Base-by-base conservation (phyloP, 768 basidiomycete species). In the Pilatotrama ljubarskyi region DNA sequence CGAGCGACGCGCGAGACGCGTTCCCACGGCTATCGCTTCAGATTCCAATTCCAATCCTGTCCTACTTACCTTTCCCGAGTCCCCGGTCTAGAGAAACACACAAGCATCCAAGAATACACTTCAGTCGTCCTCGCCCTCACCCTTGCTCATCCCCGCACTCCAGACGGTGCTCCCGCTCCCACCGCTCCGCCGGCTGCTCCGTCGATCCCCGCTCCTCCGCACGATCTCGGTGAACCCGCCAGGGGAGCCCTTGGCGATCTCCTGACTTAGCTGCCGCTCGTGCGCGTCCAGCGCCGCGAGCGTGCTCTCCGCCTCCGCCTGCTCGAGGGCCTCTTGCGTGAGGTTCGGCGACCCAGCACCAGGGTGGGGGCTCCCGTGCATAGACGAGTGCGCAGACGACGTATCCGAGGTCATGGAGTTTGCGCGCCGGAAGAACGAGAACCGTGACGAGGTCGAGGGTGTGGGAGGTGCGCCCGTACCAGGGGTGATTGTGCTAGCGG, bases 191-290 rank as follows among this genome's bases (percentile, higher is more conserved):
- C 81, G 78, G 48, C 81, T 75, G 55, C 84, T 84, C 62, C 85
- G 80, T 69, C 88, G 80, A 58, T 86, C 82, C 10, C 79, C 73
- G 42, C 71, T 72, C 51, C 77, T 77, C 47, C 82, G 78, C 36
- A 77, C 75, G 53, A 91, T 82, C 69, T 95, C 93, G 1, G 93
- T 94, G 72, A 91, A 93, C 15, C 91, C 91, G 41, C 89, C 79
- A 24, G 77, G 74, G 2, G 77, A 79, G 1, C 93, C 94, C 66
- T 86, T 87, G 11, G 90, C 86, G 54, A 95, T 82, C 69, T 92
- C 90, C 5, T 80, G 84, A 55, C 86, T 86, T 42, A 91, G 77
- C 51, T 75, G 78, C 35, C 84, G 84, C 69, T 96, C 93, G 54
- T 87, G 86, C 18, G 86, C 86, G 69, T 95, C 93, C 24, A 93